A percentile compares a stretch with the other conserved stretches of the same genome.
These are phyloP conservation scores for Suillus variegatus DNA, from an alignment of 768 basidiomycete species.

Conservation along the genomic window DNA sequence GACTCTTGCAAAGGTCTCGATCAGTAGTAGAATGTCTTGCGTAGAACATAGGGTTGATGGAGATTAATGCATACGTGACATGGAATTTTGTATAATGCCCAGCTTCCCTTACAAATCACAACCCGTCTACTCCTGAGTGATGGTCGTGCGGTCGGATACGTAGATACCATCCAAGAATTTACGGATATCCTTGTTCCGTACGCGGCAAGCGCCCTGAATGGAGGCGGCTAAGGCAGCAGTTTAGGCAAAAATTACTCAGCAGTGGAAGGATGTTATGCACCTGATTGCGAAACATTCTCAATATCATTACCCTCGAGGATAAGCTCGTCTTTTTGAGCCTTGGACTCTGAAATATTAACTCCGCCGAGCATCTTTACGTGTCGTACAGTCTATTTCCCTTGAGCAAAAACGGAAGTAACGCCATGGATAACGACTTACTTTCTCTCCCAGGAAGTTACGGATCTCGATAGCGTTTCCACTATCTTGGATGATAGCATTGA, in stretches of 20 bases:
- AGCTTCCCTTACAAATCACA: conserved; percentile 11
- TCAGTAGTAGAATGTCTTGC: conserved; percentile 20
- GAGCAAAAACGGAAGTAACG: neutral
- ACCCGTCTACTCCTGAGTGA: conserved; percentile 42
- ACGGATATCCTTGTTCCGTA: conserved; percentile 99
- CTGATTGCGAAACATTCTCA: conserved; percentile 96
- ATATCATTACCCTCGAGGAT: conserved; percentile 95
- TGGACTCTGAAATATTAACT: conserved; percentile 82
- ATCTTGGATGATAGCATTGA: conserved; percentile 95
- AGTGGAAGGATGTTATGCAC: conserved; percentile 37
- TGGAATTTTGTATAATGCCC: conserved; percentile 17
- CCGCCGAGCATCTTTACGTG: conserved; percentile 91
- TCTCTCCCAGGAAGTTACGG: conserved; percentile 94
- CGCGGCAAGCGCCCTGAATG: conserved; percentile 94
- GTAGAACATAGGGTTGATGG: conserved; percentile 27
- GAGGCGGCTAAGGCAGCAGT: conserved; percentile 67
- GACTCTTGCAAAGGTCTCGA: conserved; percentile 2
- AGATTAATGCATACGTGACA: conserved; percentile 24
- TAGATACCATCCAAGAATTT: conserved; percentile 97
- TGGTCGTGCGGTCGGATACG: conserved; percentile 78
- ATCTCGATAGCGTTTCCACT: conserved; percentile 76
- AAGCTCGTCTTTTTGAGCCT: conserved; percentile 92
- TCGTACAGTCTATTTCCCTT: conserved; percentile 70
- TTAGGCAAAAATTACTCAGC: neutral
- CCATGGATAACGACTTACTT: conserved; percentile 49